These are phyloP conservation scores for Paxillus involutus DNA, from an alignment of 768 basidiomycete species.

Conservation along the genomic window DNA sequence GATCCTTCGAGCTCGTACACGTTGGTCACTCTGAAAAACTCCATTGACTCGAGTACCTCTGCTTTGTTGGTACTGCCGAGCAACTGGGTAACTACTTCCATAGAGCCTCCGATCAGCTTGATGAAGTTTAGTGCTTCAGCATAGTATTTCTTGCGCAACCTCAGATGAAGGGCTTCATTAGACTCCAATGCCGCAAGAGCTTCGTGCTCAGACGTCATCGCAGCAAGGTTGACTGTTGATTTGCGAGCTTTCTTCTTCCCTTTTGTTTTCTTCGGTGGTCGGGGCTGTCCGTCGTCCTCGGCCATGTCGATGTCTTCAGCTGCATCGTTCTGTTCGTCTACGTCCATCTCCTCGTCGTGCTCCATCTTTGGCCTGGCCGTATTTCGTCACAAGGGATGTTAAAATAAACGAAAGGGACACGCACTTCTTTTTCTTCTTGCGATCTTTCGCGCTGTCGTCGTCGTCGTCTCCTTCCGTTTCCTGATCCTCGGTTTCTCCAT, in stretches of 20 bases:
- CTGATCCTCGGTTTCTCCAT: slow-evolving; percentile 27
- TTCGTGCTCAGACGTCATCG: slow-evolving; percentile 68
- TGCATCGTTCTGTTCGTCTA: slow-evolving; percentile 44
- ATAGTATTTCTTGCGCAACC: slow-evolving; percentile 83
- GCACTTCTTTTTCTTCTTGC: slow-evolving; percentile 35
- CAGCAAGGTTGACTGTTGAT: slow-evolving; percentile 70
- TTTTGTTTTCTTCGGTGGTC: slow-evolving; percentile 40
- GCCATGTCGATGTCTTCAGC: slow-evolving; percentile 39
- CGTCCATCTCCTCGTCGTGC: slow-evolving; percentile 55
- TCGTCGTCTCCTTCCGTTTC: slow-evolving; percentile 27
- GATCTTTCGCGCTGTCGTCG: slow-evolving; percentile 17
- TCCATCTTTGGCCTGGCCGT: slow-evolving; percentile 20
- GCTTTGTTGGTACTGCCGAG: slow-evolving; percentile 85
- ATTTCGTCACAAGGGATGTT: slow-evolving; percentile 8
- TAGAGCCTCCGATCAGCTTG: slow-evolving; percentile 59
- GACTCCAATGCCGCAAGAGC: slow-evolving; percentile 68
- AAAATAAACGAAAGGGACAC: background rate
- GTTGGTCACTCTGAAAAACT: slow-evolving; percentile 83
- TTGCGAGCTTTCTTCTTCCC: slow-evolving; percentile 55
- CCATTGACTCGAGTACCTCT: slow-evolving; percentile 82
- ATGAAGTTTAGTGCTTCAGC: slow-evolving; percentile 86
- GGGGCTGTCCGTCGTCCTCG: slow-evolving; percentile 34
- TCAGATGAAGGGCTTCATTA: slow-evolving; percentile 62
- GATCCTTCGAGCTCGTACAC: slow-evolving; percentile 81
- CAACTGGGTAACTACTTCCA: slow-evolving; percentile 71